Base-by-base conservation (phyloP, 1,284 basidiomycete genomes). In the Crepidotus sp. region DNA sequence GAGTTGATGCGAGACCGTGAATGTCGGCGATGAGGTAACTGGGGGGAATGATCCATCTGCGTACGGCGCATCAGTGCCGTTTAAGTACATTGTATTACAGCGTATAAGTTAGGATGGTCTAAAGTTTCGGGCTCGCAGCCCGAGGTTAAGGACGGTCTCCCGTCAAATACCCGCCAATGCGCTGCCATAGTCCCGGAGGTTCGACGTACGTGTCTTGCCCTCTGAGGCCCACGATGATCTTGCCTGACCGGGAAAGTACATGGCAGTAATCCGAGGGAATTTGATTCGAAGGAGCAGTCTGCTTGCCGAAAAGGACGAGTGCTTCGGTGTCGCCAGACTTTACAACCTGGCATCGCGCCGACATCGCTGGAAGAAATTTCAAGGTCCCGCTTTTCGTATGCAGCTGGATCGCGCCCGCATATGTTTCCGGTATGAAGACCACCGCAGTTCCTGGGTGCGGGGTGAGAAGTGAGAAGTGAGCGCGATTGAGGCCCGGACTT, bases 131-230 rank as follows among this genome's bases (percentile, higher is more conserved):
- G n/a, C n/a, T n/a, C n/a, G n/a, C n/a, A n/a, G n/a, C n/a, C n/a
- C n/a, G n/a, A n/a, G n/a, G n/a, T n/a, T n/a, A n/a, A n/a, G n/a
- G n/a, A n/a, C 11, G 14, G 8, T 35, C 41, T 19, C 46, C 49
- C 18, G 36, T 48, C 7, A 44, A 43, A 35, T 25, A 52, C 31
- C 42, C 42, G 46, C 59, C 60, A 24, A 69, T 39, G 48, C 60
- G 62, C 48, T 63, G 54, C 68, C 67, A 68, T 36, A 70, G 60
- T 6, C 66, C 61, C 15, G 50, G 48, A 40, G 57, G 54, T 11
- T 58, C 52, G 17, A 56, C 51, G 34, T 60, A 61, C 15, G 45
- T 59, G 46, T 70, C 69, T 41, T 58, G 51, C 14, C 62, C 67
- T 42, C 57, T 61, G 35, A 70, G 44, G 19, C 69, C 68, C 10